Percentiles rank a stretch among this genome's conserved stretches.
phyloP scores from a whole-genome alignment of 2,329 filamentous ascomycete species.

The Rugonectria rugulosa region DNA sequence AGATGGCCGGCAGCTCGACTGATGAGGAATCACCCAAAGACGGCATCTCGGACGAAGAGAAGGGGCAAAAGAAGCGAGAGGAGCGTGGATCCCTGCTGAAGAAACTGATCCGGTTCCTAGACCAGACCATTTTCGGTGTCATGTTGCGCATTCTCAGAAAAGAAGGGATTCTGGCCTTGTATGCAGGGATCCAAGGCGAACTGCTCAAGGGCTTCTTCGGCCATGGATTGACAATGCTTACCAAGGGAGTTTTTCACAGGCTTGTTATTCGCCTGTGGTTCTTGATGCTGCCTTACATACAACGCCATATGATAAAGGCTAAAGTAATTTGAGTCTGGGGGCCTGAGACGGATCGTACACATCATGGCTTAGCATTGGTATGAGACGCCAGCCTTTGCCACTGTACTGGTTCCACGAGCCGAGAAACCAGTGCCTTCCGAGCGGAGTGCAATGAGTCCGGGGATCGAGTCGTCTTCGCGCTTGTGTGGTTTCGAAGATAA shows the following conservation, averaged over 20 bases:
- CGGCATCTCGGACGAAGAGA: constrained; percentile 20
- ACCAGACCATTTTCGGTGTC: constrained; percentile 67
- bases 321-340: constrained; percentile 23
- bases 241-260: constrained; percentile 80
- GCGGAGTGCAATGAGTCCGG: constrained; percentile 79
- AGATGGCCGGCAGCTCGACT: constrained; percentile 58
- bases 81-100: constrained; percentile 13
- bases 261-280: constrained; percentile 78
- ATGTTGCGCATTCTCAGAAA: constrained; percentile 64
- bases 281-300: constrained; percentile 45
- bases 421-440: constrained; percentile 94
- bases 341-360: background rate
- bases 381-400: constrained; percentile 78
- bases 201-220: constrained; percentile 84
- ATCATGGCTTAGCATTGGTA: constrained; percentile 85
- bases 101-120: constrained; percentile 35
- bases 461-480: constrained; percentile 63
- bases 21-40: constrained; percentile 3
- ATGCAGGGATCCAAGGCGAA: constrained; percentile 78
- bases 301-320: constrained; percentile 28
- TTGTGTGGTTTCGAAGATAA: constrained; percentile 62
- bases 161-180: constrained; percentile 75
- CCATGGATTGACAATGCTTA: constrained; percentile 86
- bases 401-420: constrained; percentile 81
- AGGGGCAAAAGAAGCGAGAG: background rate